phyloP scores from a whole-genome alignment of 192 early-diverging fungal genomes.

The Umbelopsis ramanniana region DNA sequence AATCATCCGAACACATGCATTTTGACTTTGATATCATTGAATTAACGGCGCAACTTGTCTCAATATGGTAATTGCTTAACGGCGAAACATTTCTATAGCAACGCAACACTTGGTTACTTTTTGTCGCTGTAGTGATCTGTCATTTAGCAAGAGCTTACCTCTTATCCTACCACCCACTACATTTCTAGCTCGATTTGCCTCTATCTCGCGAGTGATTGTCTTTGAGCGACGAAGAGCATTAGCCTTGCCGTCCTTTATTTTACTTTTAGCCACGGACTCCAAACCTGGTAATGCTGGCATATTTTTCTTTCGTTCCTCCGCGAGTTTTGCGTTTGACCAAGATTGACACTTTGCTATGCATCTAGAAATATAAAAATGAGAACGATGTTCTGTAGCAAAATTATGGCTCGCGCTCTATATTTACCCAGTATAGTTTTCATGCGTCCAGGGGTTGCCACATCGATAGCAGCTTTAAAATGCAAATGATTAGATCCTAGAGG shows the following conservation, averaged over 20 bases:
- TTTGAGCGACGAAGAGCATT: background rate
- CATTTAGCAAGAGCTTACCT: background rate
- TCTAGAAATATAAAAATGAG: background rate
- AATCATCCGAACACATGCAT: constrained; percentile 8
- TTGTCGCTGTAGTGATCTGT: no score
- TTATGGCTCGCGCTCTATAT: background rate
- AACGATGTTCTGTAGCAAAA: background rate
- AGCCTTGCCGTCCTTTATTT: background rate
- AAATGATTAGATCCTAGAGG: background rate
- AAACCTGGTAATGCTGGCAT: constrained; percentile 6
- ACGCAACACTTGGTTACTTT: no score
- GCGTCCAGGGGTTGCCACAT: background rate
- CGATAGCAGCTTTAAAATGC: background rate
- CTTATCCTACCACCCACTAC: background rate
- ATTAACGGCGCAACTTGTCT: background rate
- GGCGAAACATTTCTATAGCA: background rate
- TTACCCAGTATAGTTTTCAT: background rate
- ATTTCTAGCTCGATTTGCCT: background rate
- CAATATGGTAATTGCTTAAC: constrained; percentile 6
- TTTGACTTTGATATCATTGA: background rate
- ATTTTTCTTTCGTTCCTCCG: background rate
- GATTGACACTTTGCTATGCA: background rate
- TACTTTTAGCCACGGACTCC: background rate
- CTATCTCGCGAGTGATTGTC: background rate
- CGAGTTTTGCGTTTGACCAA: background rate